Evolutionary conservation across 176 grass and related monocot species (phyloP).

Genomic region (Juncus inflexus): DNA sequence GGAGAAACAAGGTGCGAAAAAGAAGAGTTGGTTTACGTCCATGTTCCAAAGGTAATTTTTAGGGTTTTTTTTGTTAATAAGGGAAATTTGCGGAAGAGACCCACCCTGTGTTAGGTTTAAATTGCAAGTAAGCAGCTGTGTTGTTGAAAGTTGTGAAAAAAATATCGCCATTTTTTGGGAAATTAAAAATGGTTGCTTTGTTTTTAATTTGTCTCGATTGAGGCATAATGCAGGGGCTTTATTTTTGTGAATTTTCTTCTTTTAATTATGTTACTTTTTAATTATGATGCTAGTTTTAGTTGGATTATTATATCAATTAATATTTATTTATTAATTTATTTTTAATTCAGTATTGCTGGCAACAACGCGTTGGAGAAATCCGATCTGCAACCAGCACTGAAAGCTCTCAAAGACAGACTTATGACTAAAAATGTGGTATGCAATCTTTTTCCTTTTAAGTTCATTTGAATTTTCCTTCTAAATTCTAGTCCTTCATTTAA

Average conservation of each 20-base stretch:
- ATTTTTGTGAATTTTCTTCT: neutral
- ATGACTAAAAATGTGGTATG: constrained; percentile 98
- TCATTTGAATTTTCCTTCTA: constrained; percentile 11
- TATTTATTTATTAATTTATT: constrained; percentile 16
- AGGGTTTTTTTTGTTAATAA: neutral
- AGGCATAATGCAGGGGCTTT: too few species aligned
- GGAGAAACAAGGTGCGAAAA: constrained; percentile 38
- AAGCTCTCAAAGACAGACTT: constrained; percentile 86
- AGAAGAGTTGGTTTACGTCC: constrained; percentile 87
- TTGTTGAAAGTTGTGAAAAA: too few species aligned
- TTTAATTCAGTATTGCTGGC: constrained; percentile 66
- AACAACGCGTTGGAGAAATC: constrained; percentile 70
- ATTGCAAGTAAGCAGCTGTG: too few species aligned
- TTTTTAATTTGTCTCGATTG: too few species aligned
- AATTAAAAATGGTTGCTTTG: too few species aligned
- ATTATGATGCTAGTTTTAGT: too few species aligned
- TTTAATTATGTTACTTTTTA: too few species aligned
- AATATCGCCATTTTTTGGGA: too few species aligned
- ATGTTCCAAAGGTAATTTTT: constrained; percentile 78
- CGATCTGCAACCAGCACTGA: constrained; percentile 73
- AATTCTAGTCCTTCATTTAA: neutral
- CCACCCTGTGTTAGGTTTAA: too few species aligned
- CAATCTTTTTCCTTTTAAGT: constrained; percentile 9
- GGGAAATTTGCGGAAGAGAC: neutral
- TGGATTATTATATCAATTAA: neutral